A percentile compares a stretch with the other conserved stretches of the same genome.
phyloP scores from a whole-genome alignment of 2,329 filamentous ascomycete species.

The Huntiella bhutanensis region DNA sequence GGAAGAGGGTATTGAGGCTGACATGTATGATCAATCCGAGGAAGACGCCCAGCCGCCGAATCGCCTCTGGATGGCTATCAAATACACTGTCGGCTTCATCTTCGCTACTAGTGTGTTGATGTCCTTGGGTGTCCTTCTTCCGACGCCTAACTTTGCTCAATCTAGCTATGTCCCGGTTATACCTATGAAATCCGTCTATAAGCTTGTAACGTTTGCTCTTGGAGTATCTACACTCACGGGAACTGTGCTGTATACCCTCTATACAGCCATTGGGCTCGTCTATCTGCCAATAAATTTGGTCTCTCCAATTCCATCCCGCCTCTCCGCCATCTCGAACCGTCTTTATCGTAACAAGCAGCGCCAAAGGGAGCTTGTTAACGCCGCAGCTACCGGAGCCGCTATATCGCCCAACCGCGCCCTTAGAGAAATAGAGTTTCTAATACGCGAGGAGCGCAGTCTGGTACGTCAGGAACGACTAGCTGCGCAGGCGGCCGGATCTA shows the following conservation, averaged over 20 bases:
- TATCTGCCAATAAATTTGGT: constrained; percentile 71
- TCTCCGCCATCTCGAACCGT: constrained; percentile 57
- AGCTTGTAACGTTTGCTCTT: not conserved
- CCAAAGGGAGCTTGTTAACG: constrained; percentile 74
- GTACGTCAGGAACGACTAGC: constrained; percentile 77
- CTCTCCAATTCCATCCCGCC: constrained; percentile 46
- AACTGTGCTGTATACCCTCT: constrained; percentile 68
- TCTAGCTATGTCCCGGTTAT: constrained; percentile 36
- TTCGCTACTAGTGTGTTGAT: constrained; percentile 66
- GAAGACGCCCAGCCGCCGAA: constrained; percentile 45
- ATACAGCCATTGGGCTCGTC: constrained; percentile 76
- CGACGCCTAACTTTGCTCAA: constrained; percentile 38
- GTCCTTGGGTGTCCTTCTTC: constrained; percentile 84
- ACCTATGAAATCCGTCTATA: constrained; percentile 41
- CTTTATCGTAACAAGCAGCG: constrained; percentile 78
- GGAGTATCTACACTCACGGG: constrained; percentile 24
- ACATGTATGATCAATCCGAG: constrained; percentile 45
- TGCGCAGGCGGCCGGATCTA: constrained; percentile 15
- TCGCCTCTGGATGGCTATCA: constrained; percentile 66
- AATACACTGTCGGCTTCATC: constrained; percentile 79
- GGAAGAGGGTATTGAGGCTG: constrained; percentile 84
- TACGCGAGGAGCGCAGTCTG: constrained; percentile 80
- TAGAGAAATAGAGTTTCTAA: constrained; percentile 68
- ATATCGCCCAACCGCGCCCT: constrained; percentile 70
- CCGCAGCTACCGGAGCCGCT: constrained; percentile 36